phyloP scores from a whole-genome alignment of 164 flowering plant genomes.

The Sextonia rubra region DNA sequence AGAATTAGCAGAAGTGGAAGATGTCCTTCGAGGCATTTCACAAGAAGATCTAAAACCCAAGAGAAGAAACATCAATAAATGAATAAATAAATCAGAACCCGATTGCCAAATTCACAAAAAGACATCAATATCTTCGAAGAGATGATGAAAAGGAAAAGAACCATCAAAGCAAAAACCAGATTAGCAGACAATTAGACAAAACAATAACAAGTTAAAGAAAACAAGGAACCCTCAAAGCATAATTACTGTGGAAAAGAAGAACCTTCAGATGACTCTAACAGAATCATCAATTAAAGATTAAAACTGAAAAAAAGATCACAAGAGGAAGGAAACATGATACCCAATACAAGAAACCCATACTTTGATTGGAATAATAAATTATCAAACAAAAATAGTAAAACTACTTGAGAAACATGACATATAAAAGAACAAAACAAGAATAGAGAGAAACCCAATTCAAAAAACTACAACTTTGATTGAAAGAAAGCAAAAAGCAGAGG shows the following conservation, averaged over 20 bases:
- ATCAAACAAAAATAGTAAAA: neutral
- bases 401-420: neutral
- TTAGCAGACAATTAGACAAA: too few relatives aligned
- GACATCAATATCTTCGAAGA: neutral
- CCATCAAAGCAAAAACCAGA: neutral
- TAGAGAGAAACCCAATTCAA: neutral
- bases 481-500: neutral
- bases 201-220: neutral
- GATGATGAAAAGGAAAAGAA: neutral
- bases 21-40: constrained; percentile 2
- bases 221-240: neutral
- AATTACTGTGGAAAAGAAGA: neutral
- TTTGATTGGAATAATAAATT: neutral
- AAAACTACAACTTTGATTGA: constrained; percentile 3
- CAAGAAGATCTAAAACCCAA: constrained; percentile 11
- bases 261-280: too few relatives aligned
- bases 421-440: neutral
- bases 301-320: neutral
- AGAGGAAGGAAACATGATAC: neutral
- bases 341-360: neutral
- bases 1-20: constrained; percentile 6
- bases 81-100: neutral
- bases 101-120: neutral
- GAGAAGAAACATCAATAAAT: neutral
- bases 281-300: neutral